phyloP scores from a whole-genome alignment of 257 asterid species.

The Phtheirospermum japonicum region DNA sequence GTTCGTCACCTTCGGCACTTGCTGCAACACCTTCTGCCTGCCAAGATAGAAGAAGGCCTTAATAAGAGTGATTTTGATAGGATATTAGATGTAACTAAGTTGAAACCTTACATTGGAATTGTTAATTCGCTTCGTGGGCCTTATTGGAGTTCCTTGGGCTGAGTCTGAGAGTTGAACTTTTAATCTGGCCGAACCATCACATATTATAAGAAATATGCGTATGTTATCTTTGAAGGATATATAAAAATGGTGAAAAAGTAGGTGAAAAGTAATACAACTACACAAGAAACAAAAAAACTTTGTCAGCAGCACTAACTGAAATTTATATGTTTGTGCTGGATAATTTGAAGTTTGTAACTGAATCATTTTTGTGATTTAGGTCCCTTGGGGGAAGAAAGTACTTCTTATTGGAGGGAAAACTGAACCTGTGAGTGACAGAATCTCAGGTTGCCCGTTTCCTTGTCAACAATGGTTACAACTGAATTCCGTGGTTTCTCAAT shows the following conservation, averaged over 20 bases:
- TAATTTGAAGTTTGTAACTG: not conserved
- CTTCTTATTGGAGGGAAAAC: slow-evolving; percentile 94
- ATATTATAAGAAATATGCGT: slow-evolving; percentile 2
- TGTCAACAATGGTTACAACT: slow-evolving; percentile 18
- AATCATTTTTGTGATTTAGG: slow-evolving; percentile 41
- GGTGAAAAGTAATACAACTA: not conserved
- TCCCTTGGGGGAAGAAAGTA: slow-evolving; percentile 93
- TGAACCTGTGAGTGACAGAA: slow-evolving; percentile 78
- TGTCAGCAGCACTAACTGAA: slow-evolving; percentile 17
- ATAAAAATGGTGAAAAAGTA: not conserved
- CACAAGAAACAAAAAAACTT: not conserved
- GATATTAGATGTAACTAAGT: slow-evolving; percentile 9
- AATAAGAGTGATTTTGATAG: slow-evolving; percentile 22
- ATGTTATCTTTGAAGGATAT: not conserved
- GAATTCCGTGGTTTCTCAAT: slow-evolving; percentile 16
- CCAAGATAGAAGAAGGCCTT: slow-evolving; percentile 25
- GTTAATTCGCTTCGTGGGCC: slow-evolving; percentile 64
- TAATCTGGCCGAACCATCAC: slow-evolving; percentile 44
- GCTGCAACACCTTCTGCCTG: slow-evolving; percentile 65
- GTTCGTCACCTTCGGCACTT: slow-evolving; percentile 53
- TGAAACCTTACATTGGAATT: slow-evolving; percentile 50
- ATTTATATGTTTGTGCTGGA: not conserved
- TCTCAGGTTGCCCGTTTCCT: slow-evolving; percentile 56
- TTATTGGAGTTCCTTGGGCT: slow-evolving; percentile 78
- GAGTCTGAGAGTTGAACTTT: slow-evolving; percentile 84